phyloP scores from a whole-genome alignment of 192 early-diverging fungal species.

The Coemansia sp. region DNA sequence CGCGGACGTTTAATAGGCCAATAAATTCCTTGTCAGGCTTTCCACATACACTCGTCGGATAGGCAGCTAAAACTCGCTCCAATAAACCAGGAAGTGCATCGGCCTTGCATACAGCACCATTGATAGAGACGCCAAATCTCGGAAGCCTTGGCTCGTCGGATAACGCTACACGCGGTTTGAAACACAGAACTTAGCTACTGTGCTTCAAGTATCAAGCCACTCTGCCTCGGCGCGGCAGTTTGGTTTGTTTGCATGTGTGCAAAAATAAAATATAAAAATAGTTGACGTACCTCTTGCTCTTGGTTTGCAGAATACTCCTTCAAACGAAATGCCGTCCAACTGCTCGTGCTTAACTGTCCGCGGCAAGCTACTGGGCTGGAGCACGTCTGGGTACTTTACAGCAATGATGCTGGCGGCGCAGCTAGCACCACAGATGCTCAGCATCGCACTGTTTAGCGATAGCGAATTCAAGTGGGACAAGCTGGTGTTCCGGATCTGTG shows the following conservation, averaged over 20 bases:
- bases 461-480: background rate
- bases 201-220: background rate
- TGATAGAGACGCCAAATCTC: constrained; percentile 14
- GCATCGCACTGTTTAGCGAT: constrained; percentile 10
- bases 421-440: constrained; percentile 10
- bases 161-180: background rate
- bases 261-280: too few relatives aligned
- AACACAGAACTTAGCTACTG: background rate
- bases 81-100: constrained; percentile 19
- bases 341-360: background rate
- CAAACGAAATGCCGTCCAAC: constrained; percentile 15
- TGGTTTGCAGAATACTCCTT: constrained; percentile 18
- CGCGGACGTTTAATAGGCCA: constrained; percentile 19
- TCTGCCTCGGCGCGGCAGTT: too few relatives aligned
- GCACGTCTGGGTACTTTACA: background rate
- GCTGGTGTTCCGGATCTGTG: background rate
- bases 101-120: constrained; percentile 13
- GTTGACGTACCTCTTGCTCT: too few relatives aligned
- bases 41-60: background rate
- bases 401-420: background rate
- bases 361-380: background rate
- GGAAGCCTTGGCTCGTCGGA: background rate
- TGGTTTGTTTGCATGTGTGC: too few relatives aligned
- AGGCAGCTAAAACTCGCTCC: background rate
- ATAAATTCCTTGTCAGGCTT: constrained; percentile 1